Evolutionary conservation across 164 flowering plant species (phyloP), one percentile per base, ranked within the genome.

Genomic region (Taxillus chinensis): DNA sequence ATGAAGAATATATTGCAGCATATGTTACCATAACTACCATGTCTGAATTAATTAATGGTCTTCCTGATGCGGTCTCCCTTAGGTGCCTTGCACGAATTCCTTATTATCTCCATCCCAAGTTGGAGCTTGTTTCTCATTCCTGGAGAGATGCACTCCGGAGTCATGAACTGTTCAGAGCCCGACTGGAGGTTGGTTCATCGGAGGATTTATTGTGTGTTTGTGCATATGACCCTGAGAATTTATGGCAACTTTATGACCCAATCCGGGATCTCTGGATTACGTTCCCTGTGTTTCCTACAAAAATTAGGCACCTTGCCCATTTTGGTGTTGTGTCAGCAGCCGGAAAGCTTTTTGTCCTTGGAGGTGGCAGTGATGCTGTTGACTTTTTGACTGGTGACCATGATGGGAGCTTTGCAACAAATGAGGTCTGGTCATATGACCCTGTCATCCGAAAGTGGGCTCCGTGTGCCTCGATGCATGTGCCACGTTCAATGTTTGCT

Each of bases 281-380:
- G 37, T 73, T 90, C 15, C 98, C 98, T 14, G 77, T 79, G 42
- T 79, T 90, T 14, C 98, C 98, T 13, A 88, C 98, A 14, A 81
- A 77, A 51, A 78, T 88, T 55, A 79, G 85, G 66, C 87, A 86
- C 70, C 96, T 92, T 60, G 82, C 93, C 48, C 75, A 86, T 70
- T 92, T 92, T 73, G 92, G 98, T 39, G 79, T 67, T 39, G 96
- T 84, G 63, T 87, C 90, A 6, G 70, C 82, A 40, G 77, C 74
- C 13, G 96, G 96, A 46, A 90, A 88, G 68, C 75, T 92, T 40
- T 92, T 82, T 78, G 89, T 92, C 57, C 84, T 92, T 9, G 98
- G 98, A 64, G 96, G 98, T 64, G 87, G 93, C 2, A 90, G 98
- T 66, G 96, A 83, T 67, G 98, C 87, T 49, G 96, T 92, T 8